Conservation (phyloP, 179 eudicot genomes). For the Pouteria campechiana region DNA sequence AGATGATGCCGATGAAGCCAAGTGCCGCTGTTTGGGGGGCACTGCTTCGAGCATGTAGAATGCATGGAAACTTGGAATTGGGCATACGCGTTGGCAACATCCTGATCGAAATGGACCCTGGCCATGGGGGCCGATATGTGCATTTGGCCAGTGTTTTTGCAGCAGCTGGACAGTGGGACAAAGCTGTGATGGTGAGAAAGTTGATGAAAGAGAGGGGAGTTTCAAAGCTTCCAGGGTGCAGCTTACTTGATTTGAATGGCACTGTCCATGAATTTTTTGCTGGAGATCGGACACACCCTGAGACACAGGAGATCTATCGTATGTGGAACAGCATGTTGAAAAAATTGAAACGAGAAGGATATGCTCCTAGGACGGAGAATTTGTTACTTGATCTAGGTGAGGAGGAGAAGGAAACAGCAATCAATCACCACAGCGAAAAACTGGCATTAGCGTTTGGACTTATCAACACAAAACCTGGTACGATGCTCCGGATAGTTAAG, state of each 20-base stretch:
- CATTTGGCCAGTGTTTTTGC: conserved; percentile 39
- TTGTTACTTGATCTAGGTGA: conserved; percentile 31
- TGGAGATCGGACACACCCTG: conserved; percentile 29
- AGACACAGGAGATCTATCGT: conserved; percentile 12
- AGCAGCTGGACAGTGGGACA: conserved; percentile 27
- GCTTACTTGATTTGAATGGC: conserved; percentile 28
- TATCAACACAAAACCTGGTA: conserved; percentile 10
- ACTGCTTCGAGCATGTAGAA: conserved; percentile 26
- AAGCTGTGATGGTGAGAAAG: conserved; percentile 17
- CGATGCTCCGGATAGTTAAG: conserved; percentile 22
- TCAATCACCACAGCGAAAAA: conserved; percentile 37
- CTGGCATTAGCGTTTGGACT: conserved; percentile 41
- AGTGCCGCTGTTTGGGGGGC: conserved; percentile 37
- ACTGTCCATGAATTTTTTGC: conserved; percentile 26
- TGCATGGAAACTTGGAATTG: conserved; percentile 24
- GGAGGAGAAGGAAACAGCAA: conserved; percentile 26
- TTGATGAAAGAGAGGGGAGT: conserved; percentile 32
- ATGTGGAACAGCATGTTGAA: conserved; percentile 16
- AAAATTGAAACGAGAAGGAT: conserved; percentile 16
- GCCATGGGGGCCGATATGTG: conserved; percentile 29
- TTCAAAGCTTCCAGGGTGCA: conserved; percentile 23
- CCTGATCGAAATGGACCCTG: conserved; percentile 30
- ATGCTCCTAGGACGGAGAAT: conserved; percentile 12
- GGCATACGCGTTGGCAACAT: conserved; percentile 21
- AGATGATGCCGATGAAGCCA: conserved; percentile 20